Evolutionary conservation across 306 rosid genomes (phyloP).

Genomic region (Vigna trinervia): DNA sequence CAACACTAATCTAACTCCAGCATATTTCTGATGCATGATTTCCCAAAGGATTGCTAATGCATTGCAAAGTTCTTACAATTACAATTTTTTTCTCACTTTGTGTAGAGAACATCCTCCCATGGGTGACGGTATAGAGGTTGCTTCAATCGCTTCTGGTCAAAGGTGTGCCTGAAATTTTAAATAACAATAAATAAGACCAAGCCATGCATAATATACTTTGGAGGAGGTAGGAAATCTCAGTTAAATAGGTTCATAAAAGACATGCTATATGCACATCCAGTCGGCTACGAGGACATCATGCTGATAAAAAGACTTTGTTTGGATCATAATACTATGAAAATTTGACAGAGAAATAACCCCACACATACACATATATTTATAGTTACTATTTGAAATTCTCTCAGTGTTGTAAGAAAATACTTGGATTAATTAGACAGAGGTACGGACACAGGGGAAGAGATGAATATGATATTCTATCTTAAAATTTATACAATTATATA

Average conservation of each 20-base stretch:
- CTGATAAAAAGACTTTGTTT: no score
- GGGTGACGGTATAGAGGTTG: constrained; percentile 99
- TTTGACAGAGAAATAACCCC: no score
- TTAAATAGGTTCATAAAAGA: constrained; percentile 21
- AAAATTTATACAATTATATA: no score
- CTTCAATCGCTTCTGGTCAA: constrained; percentile 98
- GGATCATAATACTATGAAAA: no score
- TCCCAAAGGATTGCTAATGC: constrained; percentile 40
- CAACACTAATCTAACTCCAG: constrained; percentile 62
- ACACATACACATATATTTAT: no score
- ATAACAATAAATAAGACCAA: constrained; percentile 35
- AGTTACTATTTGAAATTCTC: no score
- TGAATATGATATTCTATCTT: no score
- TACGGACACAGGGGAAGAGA: no score
- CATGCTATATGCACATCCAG: constrained; percentile 4
- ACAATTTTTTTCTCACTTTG: constrained; percentile 65
- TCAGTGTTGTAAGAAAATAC: no score
- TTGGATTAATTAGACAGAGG: no score
- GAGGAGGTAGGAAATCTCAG: constrained; percentile 1
- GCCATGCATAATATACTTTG: neutral
- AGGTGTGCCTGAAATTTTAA: constrained; percentile 80
- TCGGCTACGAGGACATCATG: constrained; percentile 10
- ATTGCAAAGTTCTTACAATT: constrained; percentile 33
- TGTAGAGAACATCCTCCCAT: constrained; percentile 98
- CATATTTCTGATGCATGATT: constrained; percentile 47